phyloP scores from a whole-genome alignment of 106 monocot species.

The Acorus calamus region DNA sequence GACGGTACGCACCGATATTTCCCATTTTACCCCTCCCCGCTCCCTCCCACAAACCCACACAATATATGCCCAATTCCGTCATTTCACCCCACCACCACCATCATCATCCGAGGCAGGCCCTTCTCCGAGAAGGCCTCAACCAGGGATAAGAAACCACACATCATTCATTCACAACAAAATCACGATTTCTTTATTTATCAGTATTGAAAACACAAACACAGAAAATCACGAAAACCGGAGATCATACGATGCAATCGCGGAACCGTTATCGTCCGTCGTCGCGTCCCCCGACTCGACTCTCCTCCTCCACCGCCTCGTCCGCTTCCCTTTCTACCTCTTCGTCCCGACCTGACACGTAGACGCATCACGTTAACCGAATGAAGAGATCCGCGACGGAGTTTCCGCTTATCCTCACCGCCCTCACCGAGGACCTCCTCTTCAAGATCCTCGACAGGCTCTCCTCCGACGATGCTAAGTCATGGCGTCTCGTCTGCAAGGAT shows the following conservation, averaged over 20 bases:
- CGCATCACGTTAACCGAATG: too few relatives aligned
- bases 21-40: background rate
- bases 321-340: constrained; percentile 54
- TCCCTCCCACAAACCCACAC: background rate
- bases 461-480: constrained; percentile 38
- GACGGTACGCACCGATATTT: background rate
- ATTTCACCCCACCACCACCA: background rate
- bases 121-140: constrained; percentile 9
- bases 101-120: constrained; percentile 17
- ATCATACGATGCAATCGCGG: too few relatives aligned
- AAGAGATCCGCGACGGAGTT: too few relatives aligned
- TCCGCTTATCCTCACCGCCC: constrained; percentile 9
- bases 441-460: constrained; percentile 43
- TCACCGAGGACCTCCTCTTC: constrained; percentile 54
- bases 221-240: too few relatives aligned
- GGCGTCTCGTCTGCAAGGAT: constrained; percentile 44
- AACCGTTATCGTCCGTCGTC: background rate
- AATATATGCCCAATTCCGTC: constrained; percentile 1
- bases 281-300: constrained; percentile 14
- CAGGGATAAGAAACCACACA: too few relatives aligned
- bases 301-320: constrained; percentile 29
- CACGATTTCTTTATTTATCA: too few relatives aligned
- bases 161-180: too few relatives aligned
- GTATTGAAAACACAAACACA: too few relatives aligned
- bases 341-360: constrained; percentile 44